Evolutionary conservation across 2,329 filamentous ascomycete genomes (phyloP), one percentile per base, ranked within the genome.

Genomic region (Lasiodiplodia theobromae): DNA sequence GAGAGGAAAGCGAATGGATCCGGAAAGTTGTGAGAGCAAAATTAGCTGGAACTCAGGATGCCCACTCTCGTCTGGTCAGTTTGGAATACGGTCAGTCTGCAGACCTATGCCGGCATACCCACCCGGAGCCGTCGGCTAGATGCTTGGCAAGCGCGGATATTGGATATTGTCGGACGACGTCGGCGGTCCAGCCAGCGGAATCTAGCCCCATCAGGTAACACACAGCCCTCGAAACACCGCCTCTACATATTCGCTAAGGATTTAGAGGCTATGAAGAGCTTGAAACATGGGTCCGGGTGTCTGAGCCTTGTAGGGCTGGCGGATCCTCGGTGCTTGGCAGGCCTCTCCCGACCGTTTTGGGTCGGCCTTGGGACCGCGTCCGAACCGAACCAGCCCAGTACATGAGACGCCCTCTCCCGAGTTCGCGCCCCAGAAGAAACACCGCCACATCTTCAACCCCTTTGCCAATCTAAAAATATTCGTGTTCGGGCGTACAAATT

Each of bases 381-480:
- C 60, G 60, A 63, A 18, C 60, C 60, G 60, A 38, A 47, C 21
- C 18, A 37, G 60, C 60, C 16, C 49, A 52, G 60, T 52, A 51
- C 44, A 63, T 63, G 44, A 63, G 37, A 63, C 18, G 44, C 28
- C 31, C 25, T 37, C 23, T 25, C n/a, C 44, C 60, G 44, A 63
- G 10, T 51, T 38, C 37, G 44, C 60, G 10, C 18, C 31, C 23
- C 21, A 47, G 25, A n/a, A 23, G 37, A 21, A 60, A 52, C 60
- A 63, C 60, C 60, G 60, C 60, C 60, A 63, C 60, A 63, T 34
- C 23, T 4, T 52, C 28, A 11, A 21, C 44, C 44, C 60, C 60
- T 23, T 37, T 63, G 18, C n/a, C 44, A 37, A 52, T 63, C 60
- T 63, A 63, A 63, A 63, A 63, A 63, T 63, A 63, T 16, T 63